Evolutionary conservation across 768 basidiomycete species (phyloP).

Genomic region (Lentinula sp.): DNA sequence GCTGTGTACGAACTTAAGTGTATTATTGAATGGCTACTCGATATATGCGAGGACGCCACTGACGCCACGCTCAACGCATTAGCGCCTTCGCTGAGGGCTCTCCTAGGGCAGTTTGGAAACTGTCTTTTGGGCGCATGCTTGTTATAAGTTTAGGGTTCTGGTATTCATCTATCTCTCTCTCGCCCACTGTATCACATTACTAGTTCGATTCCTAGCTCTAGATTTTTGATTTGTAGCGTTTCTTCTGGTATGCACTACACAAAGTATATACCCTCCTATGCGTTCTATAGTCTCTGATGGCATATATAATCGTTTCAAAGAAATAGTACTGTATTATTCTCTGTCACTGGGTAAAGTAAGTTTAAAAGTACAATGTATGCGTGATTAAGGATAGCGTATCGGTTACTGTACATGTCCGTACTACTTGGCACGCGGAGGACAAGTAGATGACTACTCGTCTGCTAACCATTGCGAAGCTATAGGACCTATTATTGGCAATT

Average conservation of each 20-base stretch:
- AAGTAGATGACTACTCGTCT: constrained; percentile 36
- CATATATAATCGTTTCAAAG: not conserved
- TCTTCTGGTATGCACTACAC: not conserved
- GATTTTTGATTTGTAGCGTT: constrained; percentile 26
- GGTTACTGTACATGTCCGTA: too few relatives aligned
- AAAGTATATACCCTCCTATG: not conserved
- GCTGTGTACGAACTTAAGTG: constrained; percentile 62
- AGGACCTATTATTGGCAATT: constrained; percentile 56
- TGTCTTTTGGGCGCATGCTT: not conserved
- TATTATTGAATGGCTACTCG: constrained; percentile 42
- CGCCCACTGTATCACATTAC: constrained; percentile 14
- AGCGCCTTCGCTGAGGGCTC: constrained; percentile 25
- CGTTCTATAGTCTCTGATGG: not conserved
- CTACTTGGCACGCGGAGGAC: too few relatives aligned
- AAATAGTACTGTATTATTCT: too few relatives aligned
- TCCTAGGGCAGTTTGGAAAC: constrained; percentile 15
- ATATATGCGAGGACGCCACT: constrained; percentile 40
- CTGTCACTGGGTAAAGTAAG: too few relatives aligned
- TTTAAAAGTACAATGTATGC: too few relatives aligned
- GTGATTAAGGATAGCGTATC: too few relatives aligned
- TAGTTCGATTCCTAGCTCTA: constrained; percentile 17
- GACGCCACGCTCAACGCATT: constrained; percentile 42
- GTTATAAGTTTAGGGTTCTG: constrained; percentile 11
- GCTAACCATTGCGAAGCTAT: constrained; percentile 65
- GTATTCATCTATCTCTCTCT: constrained; percentile 19